A percentile compares a stretch with the other conserved stretches of the same genome.
Conservation (phyloP, 2,329 filamentous ascomycete species). For the Alternaria metachromatica region DNA sequence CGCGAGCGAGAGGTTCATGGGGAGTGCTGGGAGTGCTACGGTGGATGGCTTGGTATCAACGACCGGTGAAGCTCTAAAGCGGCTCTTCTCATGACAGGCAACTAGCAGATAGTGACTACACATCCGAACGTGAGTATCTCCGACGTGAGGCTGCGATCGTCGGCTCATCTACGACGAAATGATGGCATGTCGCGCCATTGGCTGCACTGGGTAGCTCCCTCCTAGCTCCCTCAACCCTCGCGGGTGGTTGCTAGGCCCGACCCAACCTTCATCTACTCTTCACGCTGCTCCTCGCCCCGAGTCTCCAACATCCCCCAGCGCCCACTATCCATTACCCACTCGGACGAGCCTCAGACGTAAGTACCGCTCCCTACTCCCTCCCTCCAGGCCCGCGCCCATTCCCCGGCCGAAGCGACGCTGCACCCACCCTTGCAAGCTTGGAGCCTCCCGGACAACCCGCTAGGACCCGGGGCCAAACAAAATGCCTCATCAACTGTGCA, state of each 20-base stretch:
- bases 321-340: neutral
- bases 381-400: conserved; percentile 19
- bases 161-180: conserved; percentile 7
- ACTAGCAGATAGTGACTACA: neutral
- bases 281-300: conserved; percentile 5
- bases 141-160: conserved; percentile 2
- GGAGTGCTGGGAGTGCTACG: neutral
- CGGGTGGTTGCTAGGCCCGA: conserved; percentile 11
- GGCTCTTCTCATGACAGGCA: neutral
- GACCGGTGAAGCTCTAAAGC: neutral
- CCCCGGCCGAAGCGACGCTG: conserved; percentile 28
- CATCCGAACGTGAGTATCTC: neutral
- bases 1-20: neutral
- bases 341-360: conserved; percentile 33
- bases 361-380: conserved; percentile 15
- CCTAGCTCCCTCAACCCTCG: conserved; percentile 15
- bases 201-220: conserved; percentile 13
- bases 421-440: conserved; percentile 26
- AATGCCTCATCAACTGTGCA: conserved; percentile 45
- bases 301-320: conserved; percentile 7
- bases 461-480: conserved; percentile 42
- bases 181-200: conserved; percentile 15
- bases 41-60: neutral
- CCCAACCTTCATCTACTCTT: conserved; percentile 7
- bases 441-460: conserved; percentile 34